These are phyloP conservation scores for Fusarium sp. DNA, from an alignment of 2,329 filamentous ascomycete species.

Conservation along the genomic window DNA sequence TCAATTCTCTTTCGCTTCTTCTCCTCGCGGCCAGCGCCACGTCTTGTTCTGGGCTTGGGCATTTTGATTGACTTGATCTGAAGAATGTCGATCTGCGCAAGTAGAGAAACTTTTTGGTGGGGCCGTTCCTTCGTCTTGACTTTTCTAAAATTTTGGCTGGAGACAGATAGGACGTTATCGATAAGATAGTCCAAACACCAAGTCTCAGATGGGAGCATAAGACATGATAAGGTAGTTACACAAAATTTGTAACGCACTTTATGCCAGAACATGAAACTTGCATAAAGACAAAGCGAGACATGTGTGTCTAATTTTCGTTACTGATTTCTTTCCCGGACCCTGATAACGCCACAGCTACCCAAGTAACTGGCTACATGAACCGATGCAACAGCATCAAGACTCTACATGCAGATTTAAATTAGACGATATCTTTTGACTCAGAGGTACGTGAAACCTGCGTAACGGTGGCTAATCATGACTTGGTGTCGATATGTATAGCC, in stretches of 20 bases:
- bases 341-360: background rate
- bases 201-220: background rate
- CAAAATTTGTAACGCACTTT: background rate
- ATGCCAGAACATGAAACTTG: background rate
- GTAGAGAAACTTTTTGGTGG: constrained; percentile 29
- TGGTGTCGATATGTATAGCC: background rate
- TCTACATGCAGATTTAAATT: background rate
- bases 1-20: constrained; percentile 56
- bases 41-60: constrained; percentile 59
- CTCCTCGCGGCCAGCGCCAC: constrained; percentile 54
- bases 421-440: background rate
- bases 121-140: constrained; percentile 34
- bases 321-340: background rate
- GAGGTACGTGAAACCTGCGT: background rate
- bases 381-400: background rate
- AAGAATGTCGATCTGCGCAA: constrained; percentile 7
- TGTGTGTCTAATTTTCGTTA: background rate
- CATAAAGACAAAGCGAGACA: background rate
- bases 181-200: background rate
- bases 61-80: constrained; percentile 44
- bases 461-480: background rate
- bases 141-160: constrained; percentile 28
- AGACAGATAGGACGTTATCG: constrained; percentile 38
- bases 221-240: background rate
- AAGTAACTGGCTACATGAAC: background rate